These are phyloP conservation scores for Rhizomucor miehei DNA, from an alignment of 371 early-diverging fungal genomes.

Conservation along the genomic window DNA sequence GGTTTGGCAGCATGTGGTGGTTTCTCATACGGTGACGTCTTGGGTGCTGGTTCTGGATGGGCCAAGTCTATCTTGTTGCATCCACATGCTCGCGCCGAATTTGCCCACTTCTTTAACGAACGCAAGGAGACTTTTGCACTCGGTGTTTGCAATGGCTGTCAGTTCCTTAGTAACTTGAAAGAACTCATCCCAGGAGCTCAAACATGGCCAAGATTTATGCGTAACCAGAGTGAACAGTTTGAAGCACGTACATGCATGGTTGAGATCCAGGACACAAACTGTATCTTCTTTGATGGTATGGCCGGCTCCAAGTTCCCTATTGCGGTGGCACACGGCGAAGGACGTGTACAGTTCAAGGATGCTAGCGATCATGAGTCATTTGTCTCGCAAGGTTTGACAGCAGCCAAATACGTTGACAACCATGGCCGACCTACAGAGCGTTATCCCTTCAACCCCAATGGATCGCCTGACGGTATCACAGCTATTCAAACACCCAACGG, in stretches of 20 bases:
- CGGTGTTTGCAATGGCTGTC: conserved; percentile 98
- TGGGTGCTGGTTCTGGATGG: conserved; percentile 97
- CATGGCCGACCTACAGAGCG: conserved; percentile 68
- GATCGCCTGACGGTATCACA: conserved; percentile 82
- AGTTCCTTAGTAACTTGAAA: conserved; percentile 86
- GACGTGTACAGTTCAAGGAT: conserved; percentile 76
- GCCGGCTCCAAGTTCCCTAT: conserved; percentile 88
- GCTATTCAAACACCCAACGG: conserved; percentile 83
- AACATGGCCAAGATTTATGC: conserved; percentile 88
- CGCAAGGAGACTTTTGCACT: conserved; percentile 90
- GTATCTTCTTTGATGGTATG: conserved; percentile 88
- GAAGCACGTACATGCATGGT: conserved; percentile 90
- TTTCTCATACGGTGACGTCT: conserved; percentile 96
- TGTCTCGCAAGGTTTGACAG: conserved; percentile 48
- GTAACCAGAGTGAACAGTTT: conserved; percentile 90
- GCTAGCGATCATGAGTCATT: conserved; percentile 42
- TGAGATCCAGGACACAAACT: conserved; percentile 47
- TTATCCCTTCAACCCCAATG: conserved; percentile 97
- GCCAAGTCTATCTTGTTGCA: conserved; percentile 86
- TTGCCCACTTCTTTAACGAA: conserved; percentile 73
- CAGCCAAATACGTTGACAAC: conserved; percentile 82
- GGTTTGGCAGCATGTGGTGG: conserved; percentile 96
- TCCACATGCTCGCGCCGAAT: conserved; percentile 66
- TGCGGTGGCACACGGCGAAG: conserved; percentile 97
- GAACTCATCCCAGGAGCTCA: conserved; percentile 80